A percentile compares a stretch with the other conserved stretches of the same genome.
phyloP scores from a whole-genome alignment of 202 grass and related monocot genomes.

The Setaria viridis region DNA sequence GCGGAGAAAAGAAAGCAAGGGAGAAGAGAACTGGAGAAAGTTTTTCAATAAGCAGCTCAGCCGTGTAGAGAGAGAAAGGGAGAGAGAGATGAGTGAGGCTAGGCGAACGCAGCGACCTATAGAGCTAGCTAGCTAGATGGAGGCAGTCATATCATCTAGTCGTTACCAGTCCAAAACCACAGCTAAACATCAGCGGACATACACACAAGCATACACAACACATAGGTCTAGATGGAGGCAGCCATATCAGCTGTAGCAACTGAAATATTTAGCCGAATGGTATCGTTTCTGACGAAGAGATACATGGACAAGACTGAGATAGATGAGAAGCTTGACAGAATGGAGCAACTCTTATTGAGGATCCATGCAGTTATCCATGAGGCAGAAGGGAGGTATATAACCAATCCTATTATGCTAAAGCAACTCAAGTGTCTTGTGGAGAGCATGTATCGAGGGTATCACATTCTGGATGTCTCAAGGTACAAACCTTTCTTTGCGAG shows the following conservation, averaged over 20 bases:
- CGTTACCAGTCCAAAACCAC: background rate
- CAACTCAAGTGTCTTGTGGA: background rate
- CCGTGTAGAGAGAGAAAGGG: background rate
- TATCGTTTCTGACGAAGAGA: background rate
- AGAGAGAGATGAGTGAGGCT: background rate
- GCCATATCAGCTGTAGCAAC: background rate
- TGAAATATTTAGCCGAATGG: background rate
- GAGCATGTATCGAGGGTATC: constrained; percentile 28
- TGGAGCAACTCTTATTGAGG: constrained; percentile 24
- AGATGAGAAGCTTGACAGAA: constrained; percentile 26
- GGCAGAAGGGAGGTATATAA: constrained; percentile 22
- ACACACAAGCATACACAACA: background rate
- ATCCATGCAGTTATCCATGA: constrained; percentile 33
- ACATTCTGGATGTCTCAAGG: constrained; percentile 12
- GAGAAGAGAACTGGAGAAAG: background rate
- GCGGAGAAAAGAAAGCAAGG: background rate
- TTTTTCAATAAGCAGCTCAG: background rate
- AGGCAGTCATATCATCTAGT: background rate
- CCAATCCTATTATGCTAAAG: constrained; percentile 25
- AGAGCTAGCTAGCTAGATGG: background rate
- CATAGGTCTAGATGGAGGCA: background rate
- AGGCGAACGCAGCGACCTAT: background rate
- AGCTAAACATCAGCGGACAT: background rate
- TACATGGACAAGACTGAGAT: background rate
- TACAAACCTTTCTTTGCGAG: background rate